Conservation (phyloP, 345 rosid genomes). For the Euphorbia pulcherrima region DNA sequence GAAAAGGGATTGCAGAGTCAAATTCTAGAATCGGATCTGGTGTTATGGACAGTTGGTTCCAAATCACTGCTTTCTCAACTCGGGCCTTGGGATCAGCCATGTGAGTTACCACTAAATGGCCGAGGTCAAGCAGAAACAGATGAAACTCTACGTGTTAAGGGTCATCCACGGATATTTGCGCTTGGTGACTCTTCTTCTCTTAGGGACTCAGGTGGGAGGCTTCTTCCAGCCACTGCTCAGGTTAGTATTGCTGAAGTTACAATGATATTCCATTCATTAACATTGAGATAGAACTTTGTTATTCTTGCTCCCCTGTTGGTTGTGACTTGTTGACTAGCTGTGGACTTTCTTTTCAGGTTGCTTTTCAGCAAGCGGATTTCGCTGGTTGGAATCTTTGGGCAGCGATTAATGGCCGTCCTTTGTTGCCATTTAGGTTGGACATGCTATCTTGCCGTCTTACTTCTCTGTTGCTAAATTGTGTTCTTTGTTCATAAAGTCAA, state of each 20-base stretch:
- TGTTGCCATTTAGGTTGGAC: constrained; percentile 80
- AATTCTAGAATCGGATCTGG: constrained; percentile 68
- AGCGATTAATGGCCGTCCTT: constrained; percentile 78
- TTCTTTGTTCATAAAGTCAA: too few species aligned
- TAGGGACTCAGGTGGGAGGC: constrained; percentile 70
- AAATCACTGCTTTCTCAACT: constrained; percentile 70
- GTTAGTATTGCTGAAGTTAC: constrained; percentile 25
- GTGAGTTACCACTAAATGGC: constrained; percentile 61
- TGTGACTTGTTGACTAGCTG: constrained; percentile 15
- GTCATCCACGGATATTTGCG: constrained; percentile 88
- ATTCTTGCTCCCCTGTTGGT: background rate
- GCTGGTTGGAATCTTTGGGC: constrained; percentile 99
- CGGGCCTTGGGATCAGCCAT: constrained; percentile 37
- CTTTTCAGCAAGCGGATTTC: constrained; percentile 96
- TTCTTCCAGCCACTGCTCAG: constrained; percentile 94
- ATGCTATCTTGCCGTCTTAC: background rate
- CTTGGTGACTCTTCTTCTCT: constrained; percentile 84
- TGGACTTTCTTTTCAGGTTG: constrained; percentile 53
- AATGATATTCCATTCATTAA: background rate
- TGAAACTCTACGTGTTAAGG: constrained; percentile 90
- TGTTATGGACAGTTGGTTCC: constrained; percentile 89
- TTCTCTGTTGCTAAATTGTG: background rate
- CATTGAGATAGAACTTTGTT: background rate
- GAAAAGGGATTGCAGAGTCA: constrained; percentile 66
- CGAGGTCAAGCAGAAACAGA: constrained; percentile 94